Base-by-base conservation (phyloP, 495 filamentous ascomycete species). In the Aspergillus ostianus region DNA sequence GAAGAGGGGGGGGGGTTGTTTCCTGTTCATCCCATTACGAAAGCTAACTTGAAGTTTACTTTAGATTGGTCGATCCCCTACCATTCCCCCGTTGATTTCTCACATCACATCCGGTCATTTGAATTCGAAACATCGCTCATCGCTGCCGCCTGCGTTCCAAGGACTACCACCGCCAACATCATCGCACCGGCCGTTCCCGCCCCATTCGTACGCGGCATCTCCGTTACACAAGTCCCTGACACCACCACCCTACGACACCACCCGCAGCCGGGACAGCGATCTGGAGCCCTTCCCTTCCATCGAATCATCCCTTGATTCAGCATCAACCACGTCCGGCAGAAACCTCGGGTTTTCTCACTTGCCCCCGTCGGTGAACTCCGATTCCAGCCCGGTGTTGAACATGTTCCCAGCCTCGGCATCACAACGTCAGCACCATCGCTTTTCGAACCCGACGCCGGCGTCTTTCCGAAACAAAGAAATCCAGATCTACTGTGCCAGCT, bases 401-500 rank as follows among this genome's bases (percentile, higher is more conserved):
- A 19, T 76, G 27, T 71, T 60, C 29, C 70, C 75, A 13, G 67
- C 75, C n/a, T 69, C 75, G 30, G 58, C 75, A 50, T 67, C 67
- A 7, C 74, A 76, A 56, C 77, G 77, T 20, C 77, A 74, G 57
- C 74, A 78, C 32, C 77, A 80, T 56, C 72, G 77, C n/a, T 80
- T 79, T 51, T 80, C 77, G 0, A 80, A 79, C 52, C 76, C 76
- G 0, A 80, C 76, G 0, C 77, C 77, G 2, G 72, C 74, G 4
- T 76, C 73, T 29, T 76, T 71, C 64, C 71, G 73, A 53, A 71
- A 66, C 46, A 71, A 68, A 80, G 70, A 86, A 74, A 87, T 93
- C 17, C 89, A 94, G 63, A 93, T 96, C 18, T 96, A 92, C 65
- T 97, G 92, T 70, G 90, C 92, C 0, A 84, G 85, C 18, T 97